Percentiles rank a stretch among this genome's conserved stretches.
Evolutionary conservation across 2,329 filamentous ascomycete species (phyloP).

Genomic region (Didymella pinodella): DNA sequence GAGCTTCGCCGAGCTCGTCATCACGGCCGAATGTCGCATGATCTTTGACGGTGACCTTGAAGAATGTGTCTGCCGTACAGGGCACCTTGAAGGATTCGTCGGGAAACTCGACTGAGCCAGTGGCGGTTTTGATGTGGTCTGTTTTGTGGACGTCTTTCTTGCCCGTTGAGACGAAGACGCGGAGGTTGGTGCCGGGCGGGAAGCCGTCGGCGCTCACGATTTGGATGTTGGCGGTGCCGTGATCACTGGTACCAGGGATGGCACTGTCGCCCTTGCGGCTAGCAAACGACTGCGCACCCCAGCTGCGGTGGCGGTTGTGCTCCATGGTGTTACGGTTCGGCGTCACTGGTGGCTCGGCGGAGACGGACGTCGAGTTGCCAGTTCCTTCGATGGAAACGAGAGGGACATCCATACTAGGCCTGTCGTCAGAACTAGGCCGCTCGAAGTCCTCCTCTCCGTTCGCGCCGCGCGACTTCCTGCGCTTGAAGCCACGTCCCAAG

Average conservation of each 20-base stretch:
- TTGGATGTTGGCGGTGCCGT: constrained; percentile 80
- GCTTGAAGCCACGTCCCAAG: constrained; percentile 82
- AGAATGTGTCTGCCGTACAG: constrained; percentile 83
- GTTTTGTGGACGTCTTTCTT: constrained; percentile 87
- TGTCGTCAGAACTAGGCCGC: constrained; percentile 55
- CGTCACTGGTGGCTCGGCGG: constrained; percentile 23
- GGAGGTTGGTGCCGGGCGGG: constrained; percentile 78
- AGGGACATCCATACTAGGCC: constrained; percentile 41
- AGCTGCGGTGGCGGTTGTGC: constrained; percentile 48
- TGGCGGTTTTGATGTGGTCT: constrained; percentile 80
- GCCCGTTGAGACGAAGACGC: constrained; percentile 74
- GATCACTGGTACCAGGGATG: constrained; percentile 62
- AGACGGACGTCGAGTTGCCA: constrained; percentile 22
- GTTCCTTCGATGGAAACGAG: constrained; percentile 43
- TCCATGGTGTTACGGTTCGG: constrained; percentile 42
- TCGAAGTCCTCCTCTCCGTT: constrained; percentile 51
- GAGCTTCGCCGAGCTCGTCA: constrained; percentile 80
- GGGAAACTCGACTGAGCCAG: constrained; percentile 64
- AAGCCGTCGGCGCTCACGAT: constrained; percentile 81
- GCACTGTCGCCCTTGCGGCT: constrained; percentile 42
- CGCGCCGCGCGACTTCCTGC: constrained; percentile 67
- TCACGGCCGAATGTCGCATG: constrained; percentile 86
- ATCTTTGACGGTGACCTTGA: constrained; percentile 85
- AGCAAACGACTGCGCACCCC: constrained; percentile 53
- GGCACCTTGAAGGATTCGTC: constrained; percentile 78